phyloP scores from a whole-genome alignment of 495 filamentous ascomycete genomes.

The Recurvomyces mirabilis region DNA sequence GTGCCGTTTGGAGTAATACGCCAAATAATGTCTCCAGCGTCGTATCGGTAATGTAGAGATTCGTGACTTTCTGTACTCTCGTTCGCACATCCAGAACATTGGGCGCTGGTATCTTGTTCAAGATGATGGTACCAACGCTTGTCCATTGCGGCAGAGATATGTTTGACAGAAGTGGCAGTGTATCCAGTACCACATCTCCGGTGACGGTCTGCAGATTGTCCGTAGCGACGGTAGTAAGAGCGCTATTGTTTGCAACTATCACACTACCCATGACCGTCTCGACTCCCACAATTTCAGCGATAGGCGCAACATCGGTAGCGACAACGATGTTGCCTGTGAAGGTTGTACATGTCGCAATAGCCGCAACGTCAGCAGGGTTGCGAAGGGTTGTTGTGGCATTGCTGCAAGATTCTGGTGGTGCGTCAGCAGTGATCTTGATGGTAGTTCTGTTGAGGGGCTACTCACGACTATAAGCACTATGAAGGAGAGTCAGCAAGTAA shows the following conservation, averaged over 20 bases:
- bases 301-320: not conserved
- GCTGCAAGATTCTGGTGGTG: no score
- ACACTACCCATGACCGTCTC: conserved; percentile 4
- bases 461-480: no score
- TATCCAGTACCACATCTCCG: not conserved
- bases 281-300: not conserved
- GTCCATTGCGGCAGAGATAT: conserved; percentile 4
- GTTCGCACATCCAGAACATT: conserved; percentile 7
- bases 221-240: not conserved
- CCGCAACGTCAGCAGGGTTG: not conserved
- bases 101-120: conserved; percentile 4
- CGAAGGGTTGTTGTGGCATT: conserved; percentile 6
- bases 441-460: no score
- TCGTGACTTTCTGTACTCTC: conserved; percentile 3
- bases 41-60: conserved; percentile 8
- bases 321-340: conserved; percentile 1
- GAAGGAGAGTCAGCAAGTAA: no score
- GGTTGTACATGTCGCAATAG: not conserved
- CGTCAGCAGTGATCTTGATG: no score
- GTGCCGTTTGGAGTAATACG: conserved; percentile 1
- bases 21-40: conserved; percentile 5
- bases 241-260: conserved; percentile 4
- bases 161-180: conserved; percentile 3
- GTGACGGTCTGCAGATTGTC: not conserved
- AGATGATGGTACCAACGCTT: not conserved